A percentile compares a stretch with the other conserved stretches of the same genome.
These are phyloP conservation scores for Rutstroemia sydowiana DNA, from an alignment of 2,329 filamentous ascomycete genomes.

Conservation along the genomic window DNA sequence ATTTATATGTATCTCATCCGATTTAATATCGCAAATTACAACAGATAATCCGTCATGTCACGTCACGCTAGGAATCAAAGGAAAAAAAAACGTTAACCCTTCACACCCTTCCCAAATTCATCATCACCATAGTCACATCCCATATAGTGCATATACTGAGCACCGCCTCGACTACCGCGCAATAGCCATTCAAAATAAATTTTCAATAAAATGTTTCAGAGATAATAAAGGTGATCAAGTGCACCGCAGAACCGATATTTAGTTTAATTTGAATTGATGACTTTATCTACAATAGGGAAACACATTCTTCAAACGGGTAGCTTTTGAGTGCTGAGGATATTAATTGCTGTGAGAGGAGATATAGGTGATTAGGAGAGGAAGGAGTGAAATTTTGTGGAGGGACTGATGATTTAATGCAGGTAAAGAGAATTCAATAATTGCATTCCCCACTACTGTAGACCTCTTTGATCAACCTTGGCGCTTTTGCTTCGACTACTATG, in stretches of 20 bases:
- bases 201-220: no score
- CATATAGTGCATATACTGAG: no score
- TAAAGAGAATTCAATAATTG: constrained; percentile 35
- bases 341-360: neutral
- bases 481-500: constrained; percentile 48
- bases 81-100: no score
- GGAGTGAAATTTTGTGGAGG: neutral
- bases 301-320: constrained; percentile 19
- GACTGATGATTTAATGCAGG: neutral
- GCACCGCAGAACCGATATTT: constrained; percentile 42
- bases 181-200: no score
- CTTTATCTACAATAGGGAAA: constrained; percentile 26
- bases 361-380: neutral
- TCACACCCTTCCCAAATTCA: no score
- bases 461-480: constrained; percentile 50
- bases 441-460: constrained; percentile 54
- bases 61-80: no score
- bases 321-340: neutral
- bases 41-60: no score
- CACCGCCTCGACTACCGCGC: no score
- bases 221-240: no score
- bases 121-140: no score
- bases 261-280: constrained; percentile 32
- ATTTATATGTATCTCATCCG: no score
- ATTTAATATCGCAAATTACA: no score